Evolutionary conservation across 352 stramenopile genomes (phyloP).

Genomic region (Phytophthora quininea): DNA sequence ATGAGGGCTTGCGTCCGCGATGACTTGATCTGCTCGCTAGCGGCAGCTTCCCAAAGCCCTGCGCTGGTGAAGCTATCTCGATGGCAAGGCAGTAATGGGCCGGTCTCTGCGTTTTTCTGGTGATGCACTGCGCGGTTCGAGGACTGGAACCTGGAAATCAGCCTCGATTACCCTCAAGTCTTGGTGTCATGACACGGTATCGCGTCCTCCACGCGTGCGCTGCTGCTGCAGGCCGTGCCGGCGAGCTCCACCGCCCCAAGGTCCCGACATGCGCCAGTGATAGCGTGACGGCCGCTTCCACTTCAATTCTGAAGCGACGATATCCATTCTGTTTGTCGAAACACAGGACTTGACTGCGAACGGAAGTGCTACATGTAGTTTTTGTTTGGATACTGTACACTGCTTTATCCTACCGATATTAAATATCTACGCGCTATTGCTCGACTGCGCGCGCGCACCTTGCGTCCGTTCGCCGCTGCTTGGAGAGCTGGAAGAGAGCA

Average conservation of each 20-base stretch:
- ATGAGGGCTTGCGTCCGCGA: not conserved
- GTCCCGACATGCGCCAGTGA: too few species aligned
- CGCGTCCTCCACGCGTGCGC: too few species aligned
- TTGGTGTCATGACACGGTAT: too few species aligned
- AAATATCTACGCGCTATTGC: slow-evolving; percentile 27
- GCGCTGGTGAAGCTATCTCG: slow-evolving; percentile 2
- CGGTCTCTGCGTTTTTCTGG: slow-evolving; percentile 20
- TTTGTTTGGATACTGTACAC: slow-evolving; percentile 6
- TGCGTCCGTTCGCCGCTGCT: slow-evolving; percentile 10
- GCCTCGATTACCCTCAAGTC: too few species aligned
- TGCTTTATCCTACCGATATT: slow-evolving; percentile 14
- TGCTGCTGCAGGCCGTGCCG: too few species aligned
- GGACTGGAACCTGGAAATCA: not conserved
- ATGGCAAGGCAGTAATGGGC: slow-evolving; percentile 5
- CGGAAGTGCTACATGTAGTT: too few species aligned
- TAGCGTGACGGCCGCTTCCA: not conserved
- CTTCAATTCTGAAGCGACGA: slow-evolving; percentile 27
- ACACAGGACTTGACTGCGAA: not conserved
- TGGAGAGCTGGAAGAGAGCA: slow-evolving; percentile 41
- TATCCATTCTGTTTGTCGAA: slow-evolving; percentile 1
- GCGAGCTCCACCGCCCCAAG: too few species aligned
- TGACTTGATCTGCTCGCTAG: not conserved
- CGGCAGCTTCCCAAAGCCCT: not conserved
- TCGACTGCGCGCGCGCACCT: not conserved
- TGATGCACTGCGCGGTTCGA: slow-evolving; percentile 10